These are phyloP conservation scores for Penicillium fuscoglaucum DNA, from an alignment of 2,329 filamentous ascomycete species.

Conservation along the genomic window DNA sequence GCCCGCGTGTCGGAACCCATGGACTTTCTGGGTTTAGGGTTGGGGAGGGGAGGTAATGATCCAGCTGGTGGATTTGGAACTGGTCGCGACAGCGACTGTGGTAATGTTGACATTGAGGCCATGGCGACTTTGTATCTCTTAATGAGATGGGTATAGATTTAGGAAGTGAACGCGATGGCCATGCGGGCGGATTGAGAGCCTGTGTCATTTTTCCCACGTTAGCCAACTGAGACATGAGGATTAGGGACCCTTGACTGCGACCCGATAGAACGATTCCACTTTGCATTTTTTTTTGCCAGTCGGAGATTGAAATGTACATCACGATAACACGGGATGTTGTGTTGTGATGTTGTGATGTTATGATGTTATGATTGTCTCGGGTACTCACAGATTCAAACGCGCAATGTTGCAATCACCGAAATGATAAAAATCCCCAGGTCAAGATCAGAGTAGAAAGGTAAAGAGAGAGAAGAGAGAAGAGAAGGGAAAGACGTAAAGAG, in stretches of 20 bases:
- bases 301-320: neutral
- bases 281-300: neutral
- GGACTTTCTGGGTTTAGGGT: constrained; percentile 70
- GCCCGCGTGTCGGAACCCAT: constrained; percentile 51
- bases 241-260: neutral
- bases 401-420: neutral
- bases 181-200: constrained; percentile 14
- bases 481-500: neutral
- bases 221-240: constrained; percentile 1
- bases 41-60: constrained; percentile 71
- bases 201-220: neutral
- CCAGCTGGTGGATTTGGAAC: constrained; percentile 67
- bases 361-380: neutral
- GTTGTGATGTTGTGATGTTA: neutral
- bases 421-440: no score
- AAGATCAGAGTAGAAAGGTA: neutral
- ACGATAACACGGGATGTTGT: neutral
- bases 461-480: neutral
- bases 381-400: constrained; percentile 5
- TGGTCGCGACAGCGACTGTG: constrained; percentile 63
- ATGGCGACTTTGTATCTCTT: constrained; percentile 14
- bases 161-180: constrained; percentile 12
- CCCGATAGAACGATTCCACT: neutral
- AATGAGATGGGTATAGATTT: neutral
- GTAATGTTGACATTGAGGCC: constrained; percentile 58